Conservation (phyloP, 352 stramenopile species). For the Thraustochytrium striatum region DNA sequence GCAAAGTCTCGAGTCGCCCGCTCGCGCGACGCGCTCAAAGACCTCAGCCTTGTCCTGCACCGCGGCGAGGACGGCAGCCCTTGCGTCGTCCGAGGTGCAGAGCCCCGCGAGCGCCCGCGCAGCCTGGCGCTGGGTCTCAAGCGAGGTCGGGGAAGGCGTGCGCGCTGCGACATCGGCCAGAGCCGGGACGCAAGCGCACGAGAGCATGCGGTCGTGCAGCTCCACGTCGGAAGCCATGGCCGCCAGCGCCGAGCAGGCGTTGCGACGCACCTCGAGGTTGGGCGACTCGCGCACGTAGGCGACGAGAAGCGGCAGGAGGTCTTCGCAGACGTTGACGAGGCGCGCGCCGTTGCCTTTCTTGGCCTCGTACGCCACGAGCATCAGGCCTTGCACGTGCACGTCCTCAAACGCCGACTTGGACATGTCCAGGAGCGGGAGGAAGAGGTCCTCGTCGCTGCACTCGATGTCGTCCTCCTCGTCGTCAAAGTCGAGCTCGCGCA, state of each 20-base stretch:
- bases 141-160: neutral
- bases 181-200: neutral
- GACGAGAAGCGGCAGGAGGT: constrained; percentile 7
- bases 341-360: constrained; percentile 21
- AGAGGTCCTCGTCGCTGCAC: constrained; percentile 23
- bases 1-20: neutral
- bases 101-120: constrained; percentile 7
- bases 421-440: constrained; percentile 26
- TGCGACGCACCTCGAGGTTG: constrained; percentile 7
- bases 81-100: neutral
- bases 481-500: neutral
- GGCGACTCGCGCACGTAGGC: neutral
- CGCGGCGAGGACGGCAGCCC: neutral
- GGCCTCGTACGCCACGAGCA: constrained; percentile 10
- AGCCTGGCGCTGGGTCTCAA: constrained; percentile 21
- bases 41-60: neutral
- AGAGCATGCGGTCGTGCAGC: neutral
- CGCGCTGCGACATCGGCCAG: constrained; percentile 3
- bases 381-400: constrained; percentile 39
- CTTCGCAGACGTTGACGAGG: neutral
- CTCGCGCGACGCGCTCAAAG: neutral
- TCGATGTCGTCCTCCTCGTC: constrained; percentile 18
- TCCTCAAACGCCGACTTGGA: constrained; percentile 23
- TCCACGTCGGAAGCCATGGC: neutral
- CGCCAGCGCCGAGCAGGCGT: constrained; percentile 28